Evolutionary conservation across 2,329 filamentous ascomycete species (phyloP), one percentile per base, ranked within the genome.

Genomic region (Ceratocystiopsis minuta): DNA sequence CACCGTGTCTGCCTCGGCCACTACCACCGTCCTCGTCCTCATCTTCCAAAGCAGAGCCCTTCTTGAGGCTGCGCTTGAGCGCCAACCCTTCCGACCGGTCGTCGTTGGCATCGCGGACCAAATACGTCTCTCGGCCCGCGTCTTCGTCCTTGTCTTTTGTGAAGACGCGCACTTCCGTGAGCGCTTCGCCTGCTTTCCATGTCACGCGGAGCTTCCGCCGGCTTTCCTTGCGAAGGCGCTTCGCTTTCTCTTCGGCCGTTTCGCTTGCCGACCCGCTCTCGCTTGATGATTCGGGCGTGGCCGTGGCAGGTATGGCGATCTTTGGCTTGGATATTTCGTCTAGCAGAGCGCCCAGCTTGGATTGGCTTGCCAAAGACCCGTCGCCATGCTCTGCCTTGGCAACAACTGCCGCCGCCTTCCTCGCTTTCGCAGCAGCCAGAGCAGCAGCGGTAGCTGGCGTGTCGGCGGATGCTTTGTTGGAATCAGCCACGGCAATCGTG

Each of bases 121-220:
- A 76, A 52, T 75, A 79, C 43, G 68, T 65, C 42, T 73, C 70
- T 43, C 80, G 69, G 41, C 75, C 78, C 44, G 76, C 67, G 50
- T 84, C 78, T 53, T 86, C 80, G 4, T 83, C 78, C 2, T 73
- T 75, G 46, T 84, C 78, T 51, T 83, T 80, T 42, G 75, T 73
- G 59, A 87, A 86, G 39, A 77, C 62, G 48, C 72, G 71, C 42
- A 84, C 63, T 49, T 81, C 64, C 2, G 76, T 76, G 28, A 88
- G 65, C 28, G 75, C 70, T 16, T 69, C 62, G 39, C 79, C 80
- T 0, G 74, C 67, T 53, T 78, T 81, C 67, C 80, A 88, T 7
- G 62, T 69, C 6, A 88, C 82, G 13, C 76, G 70, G 17, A 86
- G 62, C 48, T 79, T 74, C 33, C 79, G 70, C 39, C 81, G 70